These are phyloP conservation scores for Leucoagaricus sp. DNA, from an alignment of 1,284 basidiomycete species.

Conservation along the genomic window DNA sequence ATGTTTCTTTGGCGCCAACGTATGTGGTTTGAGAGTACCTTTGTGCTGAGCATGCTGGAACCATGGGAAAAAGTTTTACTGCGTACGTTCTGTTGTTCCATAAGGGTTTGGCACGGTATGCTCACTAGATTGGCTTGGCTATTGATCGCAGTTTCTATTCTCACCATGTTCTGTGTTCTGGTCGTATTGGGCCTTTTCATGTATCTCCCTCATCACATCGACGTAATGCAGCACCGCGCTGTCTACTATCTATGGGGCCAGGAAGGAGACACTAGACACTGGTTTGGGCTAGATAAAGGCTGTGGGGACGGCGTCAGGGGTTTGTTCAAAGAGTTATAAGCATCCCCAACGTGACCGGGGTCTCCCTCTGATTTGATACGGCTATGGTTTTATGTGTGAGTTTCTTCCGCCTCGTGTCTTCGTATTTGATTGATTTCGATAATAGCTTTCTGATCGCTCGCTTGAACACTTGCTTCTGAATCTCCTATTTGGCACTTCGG, in stretches of 20 bases:
- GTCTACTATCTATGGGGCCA: slow-evolving; percentile 43
- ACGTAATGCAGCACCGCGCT: slow-evolving; percentile 35
- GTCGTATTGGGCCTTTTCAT: slow-evolving; percentile 37
- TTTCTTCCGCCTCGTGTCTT: too few relatives aligned
- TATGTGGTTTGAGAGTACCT: slow-evolving; percentile 56
- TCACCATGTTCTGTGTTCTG: slow-evolving; percentile 29
- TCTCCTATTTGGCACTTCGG: too few relatives aligned
- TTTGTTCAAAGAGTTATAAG: slow-evolving; percentile 12
- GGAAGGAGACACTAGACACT: slow-evolving; percentile 38
- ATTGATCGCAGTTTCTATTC: slow-evolving; percentile 31
- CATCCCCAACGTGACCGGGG: too few relatives aligned
- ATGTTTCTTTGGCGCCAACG: slow-evolving; percentile 32
- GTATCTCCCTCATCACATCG: slow-evolving; percentile 39
- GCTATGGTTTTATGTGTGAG: too few relatives aligned
- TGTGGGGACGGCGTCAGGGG: slow-evolving; percentile 5
- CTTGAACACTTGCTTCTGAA: too few relatives aligned
- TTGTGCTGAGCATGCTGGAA: slow-evolving; percentile 63
- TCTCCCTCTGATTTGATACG: too few relatives aligned
- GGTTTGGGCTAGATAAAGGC: slow-evolving; percentile 25
- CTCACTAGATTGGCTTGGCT: not conserved
- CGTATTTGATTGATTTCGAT: too few relatives aligned
- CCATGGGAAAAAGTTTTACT: slow-evolving; percentile 67
- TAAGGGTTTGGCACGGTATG: not conserved
- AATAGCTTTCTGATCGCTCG: too few relatives aligned
- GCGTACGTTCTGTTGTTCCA: slow-evolving; percentile 30